Evolutionary conservation across 2,329 filamentous ascomycete genomes (phyloP).

Genomic region (Diaporthe vexans): DNA sequence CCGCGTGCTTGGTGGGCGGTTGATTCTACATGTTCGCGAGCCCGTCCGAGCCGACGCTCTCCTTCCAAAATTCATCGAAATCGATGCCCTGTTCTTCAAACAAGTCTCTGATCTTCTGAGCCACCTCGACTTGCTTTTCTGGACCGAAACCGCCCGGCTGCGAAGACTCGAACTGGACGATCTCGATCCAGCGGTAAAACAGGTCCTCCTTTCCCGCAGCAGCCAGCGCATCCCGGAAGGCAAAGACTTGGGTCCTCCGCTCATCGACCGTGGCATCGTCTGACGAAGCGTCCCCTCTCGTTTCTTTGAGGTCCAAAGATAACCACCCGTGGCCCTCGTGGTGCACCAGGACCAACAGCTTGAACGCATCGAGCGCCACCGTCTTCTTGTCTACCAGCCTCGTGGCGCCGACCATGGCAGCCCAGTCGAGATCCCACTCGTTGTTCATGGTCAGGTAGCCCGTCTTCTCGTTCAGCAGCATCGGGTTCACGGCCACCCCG

Average conservation of each 20-base stretch:
- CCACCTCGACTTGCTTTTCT: conserved; percentile 79
- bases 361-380: conserved; percentile 75
- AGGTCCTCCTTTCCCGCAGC: conserved; percentile 87
- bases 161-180: conserved; percentile 89
- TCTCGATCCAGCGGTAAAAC: conserved; percentile 94
- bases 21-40: conserved; percentile 47
- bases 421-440: conserved; percentile 91
- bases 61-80: conserved; percentile 84
- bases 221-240: conserved; percentile 82
- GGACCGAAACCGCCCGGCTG: conserved; percentile 83
- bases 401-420: conserved; percentile 82
- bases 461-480: conserved; percentile 81
- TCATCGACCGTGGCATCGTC: conserved; percentile 70
- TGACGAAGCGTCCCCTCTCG: conserved; percentile 42
- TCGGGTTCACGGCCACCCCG: conserved; percentile 76
- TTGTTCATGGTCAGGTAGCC: conserved; percentile 88
- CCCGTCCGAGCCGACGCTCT: conserved; percentile 64
- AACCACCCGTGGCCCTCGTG: conserved; percentile 79
- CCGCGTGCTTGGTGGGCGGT: background rate
- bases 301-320: conserved; percentile 71
- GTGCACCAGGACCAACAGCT: conserved; percentile 78
- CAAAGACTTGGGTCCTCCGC: conserved; percentile 80
- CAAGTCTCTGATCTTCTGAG: conserved; percentile 80
- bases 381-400: conserved; percentile 75
- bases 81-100: conserved; percentile 84